phyloP scores from a whole-genome alignment of 176 grass and related monocot genomes.

The Tillandsia leiboldiana region DNA sequence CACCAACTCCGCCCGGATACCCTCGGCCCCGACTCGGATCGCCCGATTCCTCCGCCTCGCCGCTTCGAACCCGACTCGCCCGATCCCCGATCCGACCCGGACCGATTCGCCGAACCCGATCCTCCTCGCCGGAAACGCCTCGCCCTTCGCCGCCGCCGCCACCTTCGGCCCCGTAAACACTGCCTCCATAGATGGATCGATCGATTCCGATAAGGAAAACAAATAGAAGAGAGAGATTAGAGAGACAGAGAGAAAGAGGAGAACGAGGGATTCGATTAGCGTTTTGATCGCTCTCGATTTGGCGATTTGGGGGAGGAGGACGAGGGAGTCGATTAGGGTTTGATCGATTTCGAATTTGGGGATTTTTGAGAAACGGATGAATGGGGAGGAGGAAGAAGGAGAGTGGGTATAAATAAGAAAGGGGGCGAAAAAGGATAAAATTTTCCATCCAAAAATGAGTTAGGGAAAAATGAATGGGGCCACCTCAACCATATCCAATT shows the following conservation, averaged over 20 bases:
- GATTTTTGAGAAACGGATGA: background rate
- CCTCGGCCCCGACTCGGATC: background rate
- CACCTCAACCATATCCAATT: no score
- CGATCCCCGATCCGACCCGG: background rate
- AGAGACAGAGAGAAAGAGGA: background rate
- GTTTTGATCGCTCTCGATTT: background rate
- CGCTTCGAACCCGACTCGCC: constrained; percentile 4
- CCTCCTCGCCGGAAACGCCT: constrained; percentile 9
- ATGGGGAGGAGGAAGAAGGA: background rate
- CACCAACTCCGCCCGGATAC: constrained; percentile 17
- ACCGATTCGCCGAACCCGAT: background rate
- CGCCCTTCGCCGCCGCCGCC: background rate
- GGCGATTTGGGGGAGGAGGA: background rate
- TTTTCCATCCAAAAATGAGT: background rate
- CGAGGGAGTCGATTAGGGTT: background rate
- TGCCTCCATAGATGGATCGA: constrained; percentile 22
- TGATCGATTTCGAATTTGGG: background rate
- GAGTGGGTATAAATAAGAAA: background rate
- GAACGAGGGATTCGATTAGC: constrained; percentile 3
- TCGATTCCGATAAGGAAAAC: background rate
- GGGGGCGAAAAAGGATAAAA: background rate
- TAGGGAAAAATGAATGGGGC: no score
- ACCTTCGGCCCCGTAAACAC: constrained; percentile 13
- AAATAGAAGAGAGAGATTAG: background rate
- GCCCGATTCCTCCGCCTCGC: background rate